A percentile compares a stretch with the other conserved stretches of the same genome.
phyloP scores from a whole-genome alignment of 768 basidiomycete species.

The Psilocybe subaeruginosa region DNA sequence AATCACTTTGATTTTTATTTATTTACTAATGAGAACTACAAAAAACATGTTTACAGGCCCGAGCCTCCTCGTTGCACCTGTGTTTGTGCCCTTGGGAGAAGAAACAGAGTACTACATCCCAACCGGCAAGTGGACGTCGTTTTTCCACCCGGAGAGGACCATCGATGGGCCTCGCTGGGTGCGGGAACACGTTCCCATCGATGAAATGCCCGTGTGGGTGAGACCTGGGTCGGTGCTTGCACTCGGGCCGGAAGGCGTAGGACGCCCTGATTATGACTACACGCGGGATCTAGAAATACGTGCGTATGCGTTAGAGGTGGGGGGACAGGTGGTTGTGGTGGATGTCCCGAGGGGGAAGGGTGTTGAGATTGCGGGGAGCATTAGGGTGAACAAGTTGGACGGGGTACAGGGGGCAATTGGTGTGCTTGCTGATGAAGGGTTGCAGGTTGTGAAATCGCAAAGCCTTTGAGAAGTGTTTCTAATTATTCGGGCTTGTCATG shows the following conservation, averaged over 20 bases:
- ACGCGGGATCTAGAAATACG: constrained; percentile 49
- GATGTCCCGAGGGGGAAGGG: constrained; percentile 50
- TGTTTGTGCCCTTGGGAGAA: constrained; percentile 56
- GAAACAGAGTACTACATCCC: constrained; percentile 64
- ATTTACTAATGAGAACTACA: background rate
- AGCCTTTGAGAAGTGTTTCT: background rate
- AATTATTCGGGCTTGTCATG: background rate
- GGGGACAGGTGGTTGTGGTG: constrained; percentile 31
- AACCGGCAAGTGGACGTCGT: constrained; percentile 62
- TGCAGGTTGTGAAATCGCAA: background rate
- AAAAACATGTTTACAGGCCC: constrained; percentile 40
- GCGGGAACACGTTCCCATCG: constrained; percentile 61
- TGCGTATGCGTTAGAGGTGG: constrained; percentile 55
- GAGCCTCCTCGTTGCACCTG: constrained; percentile 63
- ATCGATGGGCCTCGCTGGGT: constrained; percentile 65
- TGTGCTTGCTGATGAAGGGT: background rate
- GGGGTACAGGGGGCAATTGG: constrained; percentile 3
- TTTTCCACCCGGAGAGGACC: constrained; percentile 56
- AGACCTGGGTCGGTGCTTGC: constrained; percentile 58
- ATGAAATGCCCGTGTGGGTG: constrained; percentile 71
- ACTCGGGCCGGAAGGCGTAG: constrained; percentile 54
- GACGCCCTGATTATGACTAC: constrained; percentile 66
- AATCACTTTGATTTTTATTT: background rate
- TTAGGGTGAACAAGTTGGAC: constrained; percentile 32
- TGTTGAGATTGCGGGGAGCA: constrained; percentile 39